phyloP scores from a whole-genome alignment of 805 yeast species.

The Tetrapisispora arboricola region DNA sequence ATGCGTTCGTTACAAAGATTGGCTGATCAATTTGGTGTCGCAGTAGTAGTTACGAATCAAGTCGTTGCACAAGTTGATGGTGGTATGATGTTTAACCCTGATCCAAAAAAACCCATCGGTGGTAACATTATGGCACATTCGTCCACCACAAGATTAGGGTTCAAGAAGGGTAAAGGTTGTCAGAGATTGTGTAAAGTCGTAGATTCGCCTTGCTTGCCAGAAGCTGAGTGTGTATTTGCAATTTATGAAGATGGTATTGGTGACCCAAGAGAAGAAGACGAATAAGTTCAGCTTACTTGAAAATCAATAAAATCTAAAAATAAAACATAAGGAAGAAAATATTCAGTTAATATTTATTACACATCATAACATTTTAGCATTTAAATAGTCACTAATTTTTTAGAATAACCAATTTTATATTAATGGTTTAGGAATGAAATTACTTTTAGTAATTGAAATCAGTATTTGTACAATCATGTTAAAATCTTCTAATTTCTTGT shows the following conservation, averaged over 20 bases:
- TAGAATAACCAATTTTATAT: background rate
- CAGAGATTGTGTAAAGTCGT: conserved; percentile 90
- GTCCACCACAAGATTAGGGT: conserved; percentile 83
- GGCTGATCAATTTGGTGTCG: conserved; percentile 97
- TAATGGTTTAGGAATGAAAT: background rate
- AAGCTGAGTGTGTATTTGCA: conserved; percentile 89
- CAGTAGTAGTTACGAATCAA: conserved; percentile 90
- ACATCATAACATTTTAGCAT: background rate
- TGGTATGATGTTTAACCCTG: conserved; percentile 72
- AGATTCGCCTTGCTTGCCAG: conserved; percentile 95
- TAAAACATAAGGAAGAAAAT: background rate
- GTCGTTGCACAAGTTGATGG: conserved; percentile 98
- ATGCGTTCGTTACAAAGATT: conserved; percentile 85
- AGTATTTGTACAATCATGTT: too few relatives aligned
- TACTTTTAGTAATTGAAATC: too few relatives aligned
- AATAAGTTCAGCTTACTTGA: conserved; percentile 7
- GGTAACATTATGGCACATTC: conserved; percentile 97
- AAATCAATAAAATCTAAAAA: too few relatives aligned
- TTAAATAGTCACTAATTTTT: too few relatives aligned
- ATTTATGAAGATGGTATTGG: conserved; percentile 95
- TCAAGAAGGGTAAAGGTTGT: conserved; percentile 85
- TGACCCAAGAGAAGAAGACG: conserved; percentile 81
- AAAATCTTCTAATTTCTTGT: too few relatives aligned
- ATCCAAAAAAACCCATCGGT: conserved; percentile 97
- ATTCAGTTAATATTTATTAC: background rate